Base-by-base conservation (phyloP, 495 filamentous ascomycete genomes). In the Aspergillus avenaceus region DNA sequence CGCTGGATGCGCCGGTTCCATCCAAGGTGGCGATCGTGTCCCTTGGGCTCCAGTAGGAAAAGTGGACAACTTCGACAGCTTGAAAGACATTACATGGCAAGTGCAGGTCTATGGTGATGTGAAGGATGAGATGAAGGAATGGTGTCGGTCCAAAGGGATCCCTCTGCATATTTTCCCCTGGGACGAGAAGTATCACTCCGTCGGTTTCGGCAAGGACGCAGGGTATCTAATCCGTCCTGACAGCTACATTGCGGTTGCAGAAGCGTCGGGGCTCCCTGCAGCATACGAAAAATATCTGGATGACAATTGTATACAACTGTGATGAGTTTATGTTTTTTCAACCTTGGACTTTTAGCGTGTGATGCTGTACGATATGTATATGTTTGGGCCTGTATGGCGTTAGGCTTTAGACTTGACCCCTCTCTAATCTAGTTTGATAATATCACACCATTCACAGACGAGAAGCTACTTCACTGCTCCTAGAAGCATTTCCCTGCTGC, bases 221-320 rank as follows among this genome's bases (percentile, higher is more conserved):
- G 65, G 55, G 4, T 72, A 71, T 45, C 29, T 72, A 41, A 24
- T 71, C 21, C 62, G 67, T 11, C 65, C 67, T 12, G 69, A 72
- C 44, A 64, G 58, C 0, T 72, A 71, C 50, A 49, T 71, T 47
- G 69, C 67, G 9, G 64, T 63, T 4, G 56, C 50, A 24, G 60
- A 59, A 37, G 48, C 38, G 8, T 57, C 51, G 13, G 60, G 56
- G 4, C 27, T 54, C 19, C 48, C 60, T 18, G 49, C 46, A 12
- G 28, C 14, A 28, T 60, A 60, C 29, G 56, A 60, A 25, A 7
- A 50, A 28, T 63, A 50, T 41, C 29, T 59, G 26, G 34, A 50
- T 19, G 48, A 55, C 18, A 54, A 48, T 37, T 32, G 44, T n/a
- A 31, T 60, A 18, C 37, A 31, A 23, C 31, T 50, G 23, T 3